Base-by-base conservation (phyloP, 2,329 filamentous ascomycete genomes). In the Penicillium verrucosum region DNA sequence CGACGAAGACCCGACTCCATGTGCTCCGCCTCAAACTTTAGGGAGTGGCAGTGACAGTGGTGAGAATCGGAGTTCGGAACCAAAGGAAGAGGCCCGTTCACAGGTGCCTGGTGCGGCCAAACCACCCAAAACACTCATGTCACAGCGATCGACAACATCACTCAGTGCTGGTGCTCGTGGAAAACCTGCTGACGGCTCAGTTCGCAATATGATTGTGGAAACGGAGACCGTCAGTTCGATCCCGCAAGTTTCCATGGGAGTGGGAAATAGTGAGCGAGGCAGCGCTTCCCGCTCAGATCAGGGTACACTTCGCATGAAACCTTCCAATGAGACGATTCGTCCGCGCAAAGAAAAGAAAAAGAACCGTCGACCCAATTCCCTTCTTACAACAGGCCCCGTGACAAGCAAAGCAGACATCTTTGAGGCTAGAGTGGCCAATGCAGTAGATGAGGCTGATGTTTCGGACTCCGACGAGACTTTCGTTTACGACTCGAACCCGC, bases 391-490 rank as follows among this genome's bases (percentile, higher is more conserved):
- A 27, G 66, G 66, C 18, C 74, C 81, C 87, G 90, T 88, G 58
- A 94, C 92, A 16, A 96, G 92, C 58, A 97, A 97, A 78, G 93
- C 94, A 70, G 94, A 99, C 75, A 92, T 97, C 50, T 99, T 99
- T 72, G 94, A 97, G 78, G 92, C 92, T 65, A 96, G 96, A 71
- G 92, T 99, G 64, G 93, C 93, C 49, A 97, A 88, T 72, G 93
- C 93, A 9, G 92, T 99, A 51, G 93, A 97, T 71, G 92, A 97
- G 73, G 92, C 91, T 43, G 90, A 97, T 73, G 96, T 93, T 12
- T 97, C 93, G 7, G 94, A 99, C 73, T 97, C 93, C 1, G 94
- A 97, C 68, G 94, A 97, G 75, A 97, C 94, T 0, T 99, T 97
- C 74, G 94, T 99, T 16, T 99, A 99, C 76, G 94, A 99, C 74